phyloP scores from a whole-genome alignment of 345 rosid species.

The Murraya koenigii region DNA sequence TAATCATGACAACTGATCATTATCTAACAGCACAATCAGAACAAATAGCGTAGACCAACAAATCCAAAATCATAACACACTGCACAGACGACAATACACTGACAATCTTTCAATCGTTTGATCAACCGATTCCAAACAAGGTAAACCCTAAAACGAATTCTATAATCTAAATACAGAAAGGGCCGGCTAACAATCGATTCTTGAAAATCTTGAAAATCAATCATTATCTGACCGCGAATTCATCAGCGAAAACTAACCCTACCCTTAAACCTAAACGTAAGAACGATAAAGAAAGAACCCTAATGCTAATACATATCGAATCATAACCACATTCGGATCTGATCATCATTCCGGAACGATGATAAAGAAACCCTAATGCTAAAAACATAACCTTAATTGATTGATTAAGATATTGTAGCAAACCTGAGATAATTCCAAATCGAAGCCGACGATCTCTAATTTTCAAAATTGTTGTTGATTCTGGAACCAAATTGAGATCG shows the following conservation, averaged over 20 bases:
- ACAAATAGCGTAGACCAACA: too few relatives aligned
- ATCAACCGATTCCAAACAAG: not conserved
- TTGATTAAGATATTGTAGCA: not conserved
- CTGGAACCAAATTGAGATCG: too few relatives aligned
- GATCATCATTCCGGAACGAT: not conserved
- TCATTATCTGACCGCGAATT: not conserved
- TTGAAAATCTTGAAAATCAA: not conserved
- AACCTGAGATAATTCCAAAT: constrained; percentile 3
- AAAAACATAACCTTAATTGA: not conserved
- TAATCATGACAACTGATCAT: too few relatives aligned
- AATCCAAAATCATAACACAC: not conserved
- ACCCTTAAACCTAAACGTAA: not conserved
- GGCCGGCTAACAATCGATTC: not conserved
- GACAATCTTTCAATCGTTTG: not conserved
- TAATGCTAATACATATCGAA: not conserved
- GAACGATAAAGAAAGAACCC: not conserved
- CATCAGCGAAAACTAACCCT: not conserved
- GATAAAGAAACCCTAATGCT: not conserved
- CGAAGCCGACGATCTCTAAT: too few relatives aligned
- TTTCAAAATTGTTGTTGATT: too few relatives aligned
- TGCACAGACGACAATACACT: not conserved
- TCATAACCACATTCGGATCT: not conserved
- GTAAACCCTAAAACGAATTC: not conserved
- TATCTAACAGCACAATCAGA: too few relatives aligned
- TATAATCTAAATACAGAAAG: not conserved